A percentile compares a stretch with the other conserved stretches of the same genome.
phyloP scores from a whole-genome alignment of 2,329 filamentous ascomycete genomes.

The Aaosphaeria arxii region DNA sequence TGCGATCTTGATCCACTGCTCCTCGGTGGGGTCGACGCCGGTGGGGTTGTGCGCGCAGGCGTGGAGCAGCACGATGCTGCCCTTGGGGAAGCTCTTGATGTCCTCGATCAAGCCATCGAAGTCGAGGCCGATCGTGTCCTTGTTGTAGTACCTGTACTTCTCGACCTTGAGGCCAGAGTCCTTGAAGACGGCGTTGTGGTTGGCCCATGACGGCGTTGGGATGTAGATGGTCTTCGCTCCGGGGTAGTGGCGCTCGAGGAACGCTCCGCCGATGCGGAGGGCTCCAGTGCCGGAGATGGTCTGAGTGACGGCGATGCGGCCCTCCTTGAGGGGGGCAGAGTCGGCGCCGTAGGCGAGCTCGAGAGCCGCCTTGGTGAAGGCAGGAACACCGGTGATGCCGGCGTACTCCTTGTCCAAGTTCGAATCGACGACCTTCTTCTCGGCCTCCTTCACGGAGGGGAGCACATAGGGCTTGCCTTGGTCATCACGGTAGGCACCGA shows the following conservation, averaged over 20 bases:
- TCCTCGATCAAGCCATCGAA: slow-evolving; percentile 91
- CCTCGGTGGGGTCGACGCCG: slow-evolving; percentile 85
- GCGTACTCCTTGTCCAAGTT: slow-evolving; percentile 96
- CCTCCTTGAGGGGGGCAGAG: slow-evolving; percentile 69
- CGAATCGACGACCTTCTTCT: slow-evolving; percentile 76
- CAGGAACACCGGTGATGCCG: slow-evolving; percentile 91
- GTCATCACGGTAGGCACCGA: slow-evolving; percentile 98
- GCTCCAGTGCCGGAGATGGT: slow-evolving; percentile 97
- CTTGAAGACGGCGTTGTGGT: slow-evolving; percentile 95
- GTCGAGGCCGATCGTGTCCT: slow-evolving; percentile 96
- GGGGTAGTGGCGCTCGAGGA: slow-evolving; percentile 88
- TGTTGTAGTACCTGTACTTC: slow-evolving; percentile 99
- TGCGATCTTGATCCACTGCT: slow-evolving; percentile 92
- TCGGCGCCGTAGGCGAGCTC: slow-evolving; percentile 84
- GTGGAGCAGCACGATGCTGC: slow-evolving; percentile 89
- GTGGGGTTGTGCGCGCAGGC: slow-evolving; percentile 98
- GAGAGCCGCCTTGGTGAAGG: slow-evolving; percentile 90
- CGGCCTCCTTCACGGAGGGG: slow-evolving; percentile 84
- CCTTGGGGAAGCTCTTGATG: slow-evolving; percentile 81
- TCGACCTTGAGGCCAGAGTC: slow-evolving; percentile 88
- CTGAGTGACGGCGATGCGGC: slow-evolving; percentile 87
- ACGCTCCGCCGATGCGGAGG: slow-evolving; percentile 89
- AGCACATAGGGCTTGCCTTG: slow-evolving; percentile 97
- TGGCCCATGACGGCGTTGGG: slow-evolving; percentile 94
- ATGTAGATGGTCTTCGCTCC: slow-evolving; percentile 95